A percentile compares a stretch with the other conserved stretches of the same genome.
phyloP scores from a whole-genome alignment of 2,329 filamentous ascomycete genomes.

The Xylariaceae sp. region DNA sequence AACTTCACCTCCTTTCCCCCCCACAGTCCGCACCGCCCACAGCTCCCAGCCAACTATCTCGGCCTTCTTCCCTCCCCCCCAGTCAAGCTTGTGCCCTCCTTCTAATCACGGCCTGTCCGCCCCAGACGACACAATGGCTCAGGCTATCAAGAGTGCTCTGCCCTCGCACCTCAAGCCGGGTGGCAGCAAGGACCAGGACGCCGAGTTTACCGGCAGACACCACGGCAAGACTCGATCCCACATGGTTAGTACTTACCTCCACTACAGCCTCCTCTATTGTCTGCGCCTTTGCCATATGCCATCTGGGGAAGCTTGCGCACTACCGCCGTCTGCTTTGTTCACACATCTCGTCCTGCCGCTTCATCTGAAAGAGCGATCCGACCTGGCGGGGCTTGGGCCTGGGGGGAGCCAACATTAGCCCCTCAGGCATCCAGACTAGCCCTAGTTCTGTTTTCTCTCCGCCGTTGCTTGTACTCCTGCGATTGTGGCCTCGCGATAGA shows the following conservation, averaged over 20 bases:
- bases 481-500: too few species aligned
- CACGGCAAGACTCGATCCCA: constrained; percentile 82
- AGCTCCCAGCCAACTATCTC: not conserved
- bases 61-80: not conserved
- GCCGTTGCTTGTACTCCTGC: too few species aligned
- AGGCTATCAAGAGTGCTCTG: constrained; percentile 64
- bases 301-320: too few species aligned
- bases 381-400: too few species aligned
- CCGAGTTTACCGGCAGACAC: constrained; percentile 55
- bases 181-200: constrained; percentile 34
- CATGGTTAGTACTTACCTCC: constrained; percentile 71
- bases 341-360: too few species aligned
- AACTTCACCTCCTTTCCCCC: constrained; percentile 15
- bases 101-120: not conserved
- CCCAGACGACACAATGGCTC: constrained; percentile 49
- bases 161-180: constrained; percentile 72
- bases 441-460: too few species aligned
- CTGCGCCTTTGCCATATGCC: too few species aligned
- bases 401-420: too few species aligned
- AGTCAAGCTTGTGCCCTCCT: not conserved
- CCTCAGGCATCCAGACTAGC: too few species aligned
- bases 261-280: too few species aligned
- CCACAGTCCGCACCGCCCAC: constrained; percentile 1
- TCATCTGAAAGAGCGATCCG: too few species aligned
- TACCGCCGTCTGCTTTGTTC: too few species aligned